Conservation (phyloP, 2,329 filamentous ascomycete species). For the Ambrosiella beaveri region DNA sequence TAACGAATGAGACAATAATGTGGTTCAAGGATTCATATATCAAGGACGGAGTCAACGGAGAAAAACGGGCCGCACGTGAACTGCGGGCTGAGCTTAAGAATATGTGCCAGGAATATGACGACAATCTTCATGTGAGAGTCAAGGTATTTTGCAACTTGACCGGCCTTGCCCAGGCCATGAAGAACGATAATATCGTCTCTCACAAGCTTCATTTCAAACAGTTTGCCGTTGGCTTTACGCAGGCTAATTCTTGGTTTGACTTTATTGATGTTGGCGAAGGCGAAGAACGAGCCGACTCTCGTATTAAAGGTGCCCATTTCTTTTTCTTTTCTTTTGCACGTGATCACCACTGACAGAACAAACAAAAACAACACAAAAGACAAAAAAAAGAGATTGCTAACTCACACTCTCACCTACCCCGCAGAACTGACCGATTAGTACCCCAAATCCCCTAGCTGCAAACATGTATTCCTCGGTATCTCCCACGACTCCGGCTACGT, state of each 20-base stretch:
- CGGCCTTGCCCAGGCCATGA: constrained; percentile 33
- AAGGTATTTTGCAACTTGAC: constrained; percentile 39
- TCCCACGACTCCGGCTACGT: constrained; percentile 45
- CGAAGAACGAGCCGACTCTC: constrained; percentile 37
- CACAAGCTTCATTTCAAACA: constrained; percentile 31
- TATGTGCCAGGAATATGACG: constrained; percentile 24
- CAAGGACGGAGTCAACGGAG: constrained; percentile 36
- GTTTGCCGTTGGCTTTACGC: constrained; percentile 43
- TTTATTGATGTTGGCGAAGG: constrained; percentile 45
- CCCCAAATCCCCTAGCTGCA: constrained; percentile 43
- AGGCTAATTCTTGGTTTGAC: constrained; percentile 41
- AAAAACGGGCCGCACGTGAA: constrained; percentile 33
- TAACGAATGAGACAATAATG: not conserved
- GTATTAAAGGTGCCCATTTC: not conserved
- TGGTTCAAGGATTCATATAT: constrained; percentile 42
- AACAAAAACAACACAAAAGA: not conserved
- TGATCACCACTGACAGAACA: no score
- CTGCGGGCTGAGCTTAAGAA: constrained; percentile 31
- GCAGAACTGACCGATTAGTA: constrained; percentile 38
- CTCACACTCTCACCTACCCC: constrained; percentile 4
- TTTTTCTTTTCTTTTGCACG: constrained; percentile 2
- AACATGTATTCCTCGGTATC: constrained; percentile 42
- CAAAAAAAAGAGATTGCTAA: not conserved
- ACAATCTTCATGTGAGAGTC: constrained; percentile 35
- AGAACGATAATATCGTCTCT: constrained; percentile 29